Conservation (phyloP, 2,329 filamentous ascomycete genomes). For the Monosporascus sp. region DNA sequence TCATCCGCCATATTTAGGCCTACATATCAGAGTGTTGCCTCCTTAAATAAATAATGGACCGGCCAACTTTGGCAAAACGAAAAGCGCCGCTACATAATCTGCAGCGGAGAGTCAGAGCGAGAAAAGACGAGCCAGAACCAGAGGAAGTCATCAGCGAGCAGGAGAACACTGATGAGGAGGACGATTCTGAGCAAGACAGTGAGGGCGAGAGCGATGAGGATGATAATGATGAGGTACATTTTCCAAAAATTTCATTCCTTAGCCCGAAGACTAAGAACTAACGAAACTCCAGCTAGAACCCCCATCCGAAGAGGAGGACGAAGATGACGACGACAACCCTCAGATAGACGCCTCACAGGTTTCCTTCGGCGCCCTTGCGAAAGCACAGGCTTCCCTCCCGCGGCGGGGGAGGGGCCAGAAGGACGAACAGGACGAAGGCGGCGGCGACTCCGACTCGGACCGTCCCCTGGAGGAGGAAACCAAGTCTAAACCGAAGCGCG, state of each 20-base stretch:
- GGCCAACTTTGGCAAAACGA: conserved; percentile 29
- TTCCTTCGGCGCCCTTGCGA: conserved; percentile 85
- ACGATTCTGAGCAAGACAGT: conserved; percentile 24
- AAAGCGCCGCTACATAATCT: conserved; percentile 32
- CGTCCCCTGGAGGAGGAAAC: conserved; percentile 29
- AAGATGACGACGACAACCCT: conserved; percentile 31
- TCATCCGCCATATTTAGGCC: not conserved
- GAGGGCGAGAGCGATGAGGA: conserved; percentile 20
- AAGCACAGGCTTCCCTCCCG: conserved; percentile 69
- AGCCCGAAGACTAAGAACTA: not conserved
- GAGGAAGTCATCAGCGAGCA: conserved; percentile 29
- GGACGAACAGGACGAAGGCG: conserved; percentile 18
- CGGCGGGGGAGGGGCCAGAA: conserved; percentile 26
- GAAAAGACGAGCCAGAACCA: conserved; percentile 37
- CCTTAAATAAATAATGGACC: conserved; percentile 13
- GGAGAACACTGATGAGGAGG: conserved; percentile 23
- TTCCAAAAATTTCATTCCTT: not conserved
- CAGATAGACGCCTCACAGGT: conserved; percentile 52
- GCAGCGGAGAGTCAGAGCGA: conserved; percentile 37
- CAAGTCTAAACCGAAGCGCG: conserved; percentile 10
- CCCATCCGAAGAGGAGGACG: conserved; percentile 25
- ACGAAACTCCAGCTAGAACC: conserved; percentile 17
- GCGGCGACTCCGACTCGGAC: conserved; percentile 21
- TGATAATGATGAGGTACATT: conserved; percentile 21
- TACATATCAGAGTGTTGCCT: not conserved